These are phyloP conservation scores for Tetraselmis striata DNA, from an alignment of 139 green algal species.

Conservation along the genomic window DNA sequence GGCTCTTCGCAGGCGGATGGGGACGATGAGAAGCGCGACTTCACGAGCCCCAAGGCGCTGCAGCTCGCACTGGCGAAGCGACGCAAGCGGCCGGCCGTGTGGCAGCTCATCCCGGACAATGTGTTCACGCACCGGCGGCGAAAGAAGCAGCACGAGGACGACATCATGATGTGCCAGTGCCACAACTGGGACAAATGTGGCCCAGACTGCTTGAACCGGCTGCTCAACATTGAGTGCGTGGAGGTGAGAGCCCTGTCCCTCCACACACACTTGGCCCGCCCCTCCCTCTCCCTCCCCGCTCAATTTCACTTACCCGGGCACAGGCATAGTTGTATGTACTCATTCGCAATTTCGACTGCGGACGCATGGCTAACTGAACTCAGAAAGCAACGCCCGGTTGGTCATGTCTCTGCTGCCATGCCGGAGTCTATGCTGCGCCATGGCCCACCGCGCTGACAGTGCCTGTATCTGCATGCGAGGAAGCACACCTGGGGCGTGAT, in stretches of 20 bases:
- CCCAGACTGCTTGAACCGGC: constrained; percentile 88
- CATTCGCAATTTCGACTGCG: too few species aligned
- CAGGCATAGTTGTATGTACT: too few species aligned
- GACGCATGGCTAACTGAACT: too few species aligned
- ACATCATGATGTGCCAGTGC: constrained; percentile 94
- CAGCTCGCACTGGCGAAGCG: neutral
- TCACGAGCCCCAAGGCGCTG: neutral
- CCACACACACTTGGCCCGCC: neutral
- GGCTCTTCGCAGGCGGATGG: neutral
- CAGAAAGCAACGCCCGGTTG: too few species aligned
- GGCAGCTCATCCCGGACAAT: constrained; percentile 76
- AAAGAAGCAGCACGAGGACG: constrained; percentile 79
- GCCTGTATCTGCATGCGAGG: too few species aligned
- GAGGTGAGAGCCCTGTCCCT: constrained; percentile 36
- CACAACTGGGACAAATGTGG: constrained; percentile 52
- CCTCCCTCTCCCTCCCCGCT: too few species aligned
- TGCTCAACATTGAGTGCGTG: constrained; percentile 90
- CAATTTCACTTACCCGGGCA: neutral
- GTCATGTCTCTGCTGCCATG: too few species aligned
- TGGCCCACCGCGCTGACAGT: too few species aligned
- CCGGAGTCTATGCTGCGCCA: too few species aligned
- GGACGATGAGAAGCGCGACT: neutral
- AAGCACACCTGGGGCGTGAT: too few species aligned
- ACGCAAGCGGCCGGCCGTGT: constrained; percentile 57
- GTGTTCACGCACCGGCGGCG: constrained; percentile 67